Conservation (phyloP, 2,329 filamentous ascomycete genomes). For the Colletotrichum zoysiae region DNA sequence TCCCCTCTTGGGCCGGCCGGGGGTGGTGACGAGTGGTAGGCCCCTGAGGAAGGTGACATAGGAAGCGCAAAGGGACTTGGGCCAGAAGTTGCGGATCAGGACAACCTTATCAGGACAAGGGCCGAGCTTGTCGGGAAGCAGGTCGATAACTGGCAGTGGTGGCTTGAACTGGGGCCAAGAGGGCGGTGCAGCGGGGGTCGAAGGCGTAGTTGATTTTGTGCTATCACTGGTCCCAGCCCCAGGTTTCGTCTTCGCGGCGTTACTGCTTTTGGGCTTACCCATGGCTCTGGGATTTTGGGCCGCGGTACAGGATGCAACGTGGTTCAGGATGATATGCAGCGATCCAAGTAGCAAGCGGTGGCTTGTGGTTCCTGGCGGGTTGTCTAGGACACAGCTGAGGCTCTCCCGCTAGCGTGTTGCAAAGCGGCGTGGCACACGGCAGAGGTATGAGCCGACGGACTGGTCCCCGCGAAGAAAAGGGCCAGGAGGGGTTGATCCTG, state of each 20-base stretch:
- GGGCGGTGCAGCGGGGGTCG: constrained; percentile 42
- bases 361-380: constrained; percentile 26
- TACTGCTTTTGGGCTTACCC: constrained; percentile 43
- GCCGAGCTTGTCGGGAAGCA: constrained; percentile 68
- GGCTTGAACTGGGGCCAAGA: constrained; percentile 82
- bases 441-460: constrained; percentile 16
- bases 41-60: constrained; percentile 80
- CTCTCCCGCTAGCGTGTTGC: constrained; percentile 27
- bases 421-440: constrained; percentile 20
- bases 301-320: constrained; percentile 22
- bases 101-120: constrained; percentile 73
- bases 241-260: constrained; percentile 36
- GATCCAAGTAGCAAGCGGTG: constrained; percentile 16
- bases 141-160: constrained; percentile 73
- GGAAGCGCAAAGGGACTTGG: constrained; percentile 77
- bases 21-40: constrained; percentile 81
- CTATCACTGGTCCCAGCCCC: neutral
- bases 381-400: constrained; percentile 37
- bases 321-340: constrained; percentile 34
- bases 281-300: constrained; percentile 44
- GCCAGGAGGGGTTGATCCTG: neutral
- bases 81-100: constrained; percentile 80
- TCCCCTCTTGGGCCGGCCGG: constrained; percentile 81
- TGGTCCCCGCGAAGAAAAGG: neutral
- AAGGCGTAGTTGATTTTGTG: constrained; percentile 15